These are phyloP conservation scores for Cucumis hystrix DNA, from an alignment of 306 rosid genomes.

Conservation along the genomic window DNA sequence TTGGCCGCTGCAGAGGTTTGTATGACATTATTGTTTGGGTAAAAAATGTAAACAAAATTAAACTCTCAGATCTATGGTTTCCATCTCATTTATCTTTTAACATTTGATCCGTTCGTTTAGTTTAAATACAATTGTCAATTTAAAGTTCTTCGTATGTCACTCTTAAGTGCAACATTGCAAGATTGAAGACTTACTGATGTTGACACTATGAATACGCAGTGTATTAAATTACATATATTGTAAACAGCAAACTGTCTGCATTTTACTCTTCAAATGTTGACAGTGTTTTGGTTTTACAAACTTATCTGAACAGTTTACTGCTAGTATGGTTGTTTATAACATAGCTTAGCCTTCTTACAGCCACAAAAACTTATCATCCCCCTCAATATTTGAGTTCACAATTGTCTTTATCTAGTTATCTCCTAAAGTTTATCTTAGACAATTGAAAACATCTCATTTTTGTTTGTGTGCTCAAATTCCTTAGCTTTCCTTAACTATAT, in stretches of 20 bases:
- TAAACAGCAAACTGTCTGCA: neutral
- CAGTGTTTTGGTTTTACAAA: neutral
- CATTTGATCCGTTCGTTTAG: neutral
- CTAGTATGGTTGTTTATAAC: neutral
- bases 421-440: neutral
- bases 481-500: neutral
- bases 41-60: neutral
- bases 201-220: neutral
- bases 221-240: neutral
- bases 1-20: constrained; percentile 93
- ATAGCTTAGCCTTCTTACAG: neutral
- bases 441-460: neutral
- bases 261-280: neutral
- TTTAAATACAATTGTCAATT: neutral
- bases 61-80: neutral
- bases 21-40: constrained; percentile 1
- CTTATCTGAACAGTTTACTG: neutral
- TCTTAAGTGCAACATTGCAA: neutral
- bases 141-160: neutral
- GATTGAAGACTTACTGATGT: neutral
- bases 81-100: neutral
- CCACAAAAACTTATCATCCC: neutral
- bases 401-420: neutral
- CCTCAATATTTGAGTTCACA: neutral
- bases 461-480: neutral